phyloP scores from a whole-genome alignment of 202 grass and related monocot genomes.

The Elaeis oleifera region DNA sequence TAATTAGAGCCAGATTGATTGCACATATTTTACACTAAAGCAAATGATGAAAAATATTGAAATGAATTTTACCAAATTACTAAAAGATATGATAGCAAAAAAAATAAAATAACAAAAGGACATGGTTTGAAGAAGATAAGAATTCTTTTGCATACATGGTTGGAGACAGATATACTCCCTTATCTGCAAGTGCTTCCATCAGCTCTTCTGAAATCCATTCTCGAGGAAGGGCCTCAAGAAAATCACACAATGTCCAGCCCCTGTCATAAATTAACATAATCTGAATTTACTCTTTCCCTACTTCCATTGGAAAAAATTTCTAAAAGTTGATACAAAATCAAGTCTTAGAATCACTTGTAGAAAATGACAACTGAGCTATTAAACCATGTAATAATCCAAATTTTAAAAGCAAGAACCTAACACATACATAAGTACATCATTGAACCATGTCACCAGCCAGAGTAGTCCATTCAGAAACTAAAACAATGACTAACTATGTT shows the following conservation, averaged over 20 bases:
- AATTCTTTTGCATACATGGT: slow-evolving; percentile 61
- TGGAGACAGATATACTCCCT: slow-evolving; percentile 87
- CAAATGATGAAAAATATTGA: slow-evolving; percentile 22
- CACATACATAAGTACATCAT: too few species aligned
- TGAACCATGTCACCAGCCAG: too few species aligned
- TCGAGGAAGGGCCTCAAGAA: slow-evolving; percentile 88
- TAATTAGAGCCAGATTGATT: slow-evolving; percentile 21
- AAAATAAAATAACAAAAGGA: slow-evolving; percentile 8
- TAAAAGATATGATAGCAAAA: slow-evolving; percentile 21
- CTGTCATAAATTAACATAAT: slow-evolving; percentile 31
- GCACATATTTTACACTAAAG: slow-evolving; percentile 15
- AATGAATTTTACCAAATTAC: slow-evolving; percentile 1
- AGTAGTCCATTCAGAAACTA: too few species aligned
- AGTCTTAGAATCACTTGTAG: too few species aligned
- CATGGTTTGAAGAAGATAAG: neutral
- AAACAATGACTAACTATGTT: too few species aligned
- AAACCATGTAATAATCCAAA: too few species aligned
- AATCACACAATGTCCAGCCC: slow-evolving; percentile 83
- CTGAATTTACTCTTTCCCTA: slow-evolving; percentile 3
- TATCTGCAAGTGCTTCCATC: slow-evolving; percentile 83
- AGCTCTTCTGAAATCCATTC: slow-evolving; percentile 99
- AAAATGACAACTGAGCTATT: too few species aligned
- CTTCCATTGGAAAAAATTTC: too few species aligned
- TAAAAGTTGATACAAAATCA: too few species aligned
- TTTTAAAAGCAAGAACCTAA: too few species aligned